A percentile compares a stretch with the other conserved stretches of the same genome.
Evolutionary conservation across 371 early-diverging fungal species (phyloP).

Genomic region (Mucor mucedo): DNA sequence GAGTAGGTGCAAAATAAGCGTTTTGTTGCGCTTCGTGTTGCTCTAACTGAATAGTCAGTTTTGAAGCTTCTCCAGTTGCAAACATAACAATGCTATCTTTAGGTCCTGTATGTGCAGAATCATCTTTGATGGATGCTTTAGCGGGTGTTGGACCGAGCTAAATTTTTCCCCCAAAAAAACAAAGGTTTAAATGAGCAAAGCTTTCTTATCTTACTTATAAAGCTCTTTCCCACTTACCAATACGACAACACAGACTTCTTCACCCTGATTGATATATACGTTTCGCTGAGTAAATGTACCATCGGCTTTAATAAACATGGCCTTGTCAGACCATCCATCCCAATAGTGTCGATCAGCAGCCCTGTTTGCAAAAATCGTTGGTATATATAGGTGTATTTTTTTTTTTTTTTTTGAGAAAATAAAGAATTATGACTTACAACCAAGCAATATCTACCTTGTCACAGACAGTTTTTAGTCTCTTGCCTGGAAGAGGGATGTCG

Average conservation of each 20-base stretch:
- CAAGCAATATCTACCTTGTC: constrained; percentile 35
- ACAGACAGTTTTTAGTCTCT: constrained; percentile 20
- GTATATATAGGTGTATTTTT: neutral
- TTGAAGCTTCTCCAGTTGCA: constrained; percentile 34
- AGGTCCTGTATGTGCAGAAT: constrained; percentile 38
- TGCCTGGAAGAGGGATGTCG: neutral
- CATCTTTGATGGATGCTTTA: constrained; percentile 32
- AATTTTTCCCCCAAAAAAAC: neutral
- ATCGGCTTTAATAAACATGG: constrained; percentile 43
- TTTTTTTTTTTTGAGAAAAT: neutral
- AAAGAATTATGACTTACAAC: constrained; percentile 29
- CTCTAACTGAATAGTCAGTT: constrained; percentile 32
- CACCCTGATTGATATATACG: constrained; percentile 34
- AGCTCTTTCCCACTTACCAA: constrained; percentile 30
- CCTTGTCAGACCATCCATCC: constrained; percentile 46
- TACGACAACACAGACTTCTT: constrained; percentile 42
- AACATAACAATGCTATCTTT: constrained; percentile 43
- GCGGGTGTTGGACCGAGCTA: constrained; percentile 49
- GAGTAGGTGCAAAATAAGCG: constrained; percentile 43
- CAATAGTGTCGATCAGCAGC: constrained; percentile 43
- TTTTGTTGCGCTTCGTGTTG: constrained; percentile 39
- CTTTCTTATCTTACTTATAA: no score
- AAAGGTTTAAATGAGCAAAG: no score
- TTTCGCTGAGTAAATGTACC: constrained; percentile 42
- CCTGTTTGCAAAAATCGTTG: constrained; percentile 17